Evolutionary conservation across 169 alveolate genomes (phyloP), one percentile per base, ranked within the genome.

Genomic region (Plasmodium adleri): DNA sequence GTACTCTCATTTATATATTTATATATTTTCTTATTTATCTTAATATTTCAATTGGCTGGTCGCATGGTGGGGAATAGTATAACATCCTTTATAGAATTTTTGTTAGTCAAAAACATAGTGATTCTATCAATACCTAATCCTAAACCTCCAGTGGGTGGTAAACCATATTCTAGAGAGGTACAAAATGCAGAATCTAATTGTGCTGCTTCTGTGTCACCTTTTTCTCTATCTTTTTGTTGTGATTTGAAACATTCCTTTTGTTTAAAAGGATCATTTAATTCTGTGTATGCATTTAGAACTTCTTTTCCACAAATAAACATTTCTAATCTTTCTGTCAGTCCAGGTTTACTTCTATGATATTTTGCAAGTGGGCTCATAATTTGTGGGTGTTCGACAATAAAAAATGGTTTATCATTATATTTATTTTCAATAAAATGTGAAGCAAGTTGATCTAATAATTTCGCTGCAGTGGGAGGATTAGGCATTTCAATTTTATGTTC

Each of bases 311-410:
- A 96, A 47, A 98, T 93, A 95, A 98, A 99, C 72, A 98, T 96
- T 96, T 99, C 99, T 88, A 98, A 99, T 71, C 99, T 95, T 95
- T 98, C 99, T 50, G 99, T 97, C 71, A 98, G 91, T 32, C 96
- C 97, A 13, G 97, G 96, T 88, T 95, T 96, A 13, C 94, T 68
- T 92, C 99, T 94, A 88, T 97, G 98, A 98, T 98, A 98, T 95
- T 99, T 99, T 54, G 99, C 99, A 68, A 98, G 96, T 8, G 99
- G 99, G 72, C 99, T 96, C 99, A 98, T 98, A 80, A 98, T 95
- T 96, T 98, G 99, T 39, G 99, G 99, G 80, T 98, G 99, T 88
- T 99, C 99, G 56, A 96, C 97, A 75, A 98, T 96, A 95, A 98
- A 98, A 7, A 98, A 95, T 1, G 99, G 99, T 71, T 83, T 52